phyloP scores from a whole-genome alignment of 305 asterid genomes.

The Stenogyne calaminthoides region DNA sequence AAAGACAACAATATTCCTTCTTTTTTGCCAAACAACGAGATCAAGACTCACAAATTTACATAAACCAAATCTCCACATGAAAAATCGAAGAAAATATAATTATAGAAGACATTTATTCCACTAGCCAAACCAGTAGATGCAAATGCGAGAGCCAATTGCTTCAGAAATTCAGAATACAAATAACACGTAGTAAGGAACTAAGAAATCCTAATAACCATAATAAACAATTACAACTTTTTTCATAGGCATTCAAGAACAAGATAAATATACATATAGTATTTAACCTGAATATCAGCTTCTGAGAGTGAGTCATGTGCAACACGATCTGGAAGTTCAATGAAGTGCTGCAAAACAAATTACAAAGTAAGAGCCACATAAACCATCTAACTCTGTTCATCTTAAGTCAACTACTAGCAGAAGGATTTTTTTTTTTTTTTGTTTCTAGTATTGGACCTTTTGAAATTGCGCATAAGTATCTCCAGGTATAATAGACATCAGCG shows the following conservation, averaged over 20 bases:
- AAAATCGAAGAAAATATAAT: neutral
- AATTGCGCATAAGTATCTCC: slow-evolving; percentile 85
- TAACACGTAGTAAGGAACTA: slow-evolving; percentile 11
- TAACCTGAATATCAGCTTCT: slow-evolving; percentile 87
- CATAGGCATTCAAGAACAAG: neutral
- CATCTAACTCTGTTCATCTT: slow-evolving; percentile 20
- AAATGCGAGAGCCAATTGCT: neutral
- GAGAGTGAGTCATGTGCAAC: slow-evolving; percentile 71
- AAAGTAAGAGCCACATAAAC: slow-evolving; percentile 29
- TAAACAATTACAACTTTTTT: slow-evolving; percentile 3
- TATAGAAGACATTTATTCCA: neutral
- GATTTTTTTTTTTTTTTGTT: neutral
- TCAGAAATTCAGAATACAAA: neutral
- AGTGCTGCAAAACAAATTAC: slow-evolving; percentile 56
- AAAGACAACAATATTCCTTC: neutral
- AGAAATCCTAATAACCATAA: neutral
- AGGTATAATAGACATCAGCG: slow-evolving; percentile 86
- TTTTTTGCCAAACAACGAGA: neutral
- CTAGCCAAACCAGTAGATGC: slow-evolving; percentile 15
- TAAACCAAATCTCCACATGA: neutral
- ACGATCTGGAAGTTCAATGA: slow-evolving; percentile 75
- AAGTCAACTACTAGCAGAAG: slow-evolving; percentile 27
- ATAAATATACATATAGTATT: neutral
- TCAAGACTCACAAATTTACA: neutral
- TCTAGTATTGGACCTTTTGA: slow-evolving; percentile 60